Evolutionary conservation across 352 stramenopile genomes (phyloP), one percentile per base, ranked within the genome.

Genomic region (Salisapilia sapeloensis): DNA sequence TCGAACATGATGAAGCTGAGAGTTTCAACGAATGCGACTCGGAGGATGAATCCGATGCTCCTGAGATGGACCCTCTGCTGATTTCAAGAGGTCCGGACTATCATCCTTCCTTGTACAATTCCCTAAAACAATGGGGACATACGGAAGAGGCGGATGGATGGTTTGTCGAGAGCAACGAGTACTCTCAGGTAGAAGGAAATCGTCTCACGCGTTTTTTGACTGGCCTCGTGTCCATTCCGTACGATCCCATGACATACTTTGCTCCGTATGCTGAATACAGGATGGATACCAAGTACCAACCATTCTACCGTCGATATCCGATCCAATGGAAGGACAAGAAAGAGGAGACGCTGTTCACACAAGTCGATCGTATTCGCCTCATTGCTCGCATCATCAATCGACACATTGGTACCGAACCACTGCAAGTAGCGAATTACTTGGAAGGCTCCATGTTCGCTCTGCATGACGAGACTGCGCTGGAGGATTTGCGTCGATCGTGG

Each of bases 361-460:
- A 84, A 40, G 83, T 82, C 40, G 74, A 89, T 29, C 66, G 74
- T 14, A 82, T 89, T 37, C 66, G 74, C 12, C 53, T 89, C 0
- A 64, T 60, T 1, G 53, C 55, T 16, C 46, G 66, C 10, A 89
- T 84, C n/a, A 53, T 89, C 2, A 50, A 70, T 16, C 61, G 69
- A 2, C 74, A 89, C 43, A 67, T 89, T 38, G 82, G 82, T 38
- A 55, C 54, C 13, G 66, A 89, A 18, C 69, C 66, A 24, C 40
- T 89, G 5, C 42, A 71, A 29, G 63, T 53, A 3, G 50, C 56
- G 4, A 49, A 50, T 12, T 79, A 61, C 29, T 30, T 89, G 19
- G 56, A 64, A 2, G 56, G 60, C 12, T 58, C 77, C 30, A 80
- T 87, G 53, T 91, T 94, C 44, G 77, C 81, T n/a, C 53, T 94